These are phyloP conservation scores for Dothistroma septosporum DNA, from an alignment of 2,329 filamentous ascomycete genomes.

Conservation along the genomic window DNA sequence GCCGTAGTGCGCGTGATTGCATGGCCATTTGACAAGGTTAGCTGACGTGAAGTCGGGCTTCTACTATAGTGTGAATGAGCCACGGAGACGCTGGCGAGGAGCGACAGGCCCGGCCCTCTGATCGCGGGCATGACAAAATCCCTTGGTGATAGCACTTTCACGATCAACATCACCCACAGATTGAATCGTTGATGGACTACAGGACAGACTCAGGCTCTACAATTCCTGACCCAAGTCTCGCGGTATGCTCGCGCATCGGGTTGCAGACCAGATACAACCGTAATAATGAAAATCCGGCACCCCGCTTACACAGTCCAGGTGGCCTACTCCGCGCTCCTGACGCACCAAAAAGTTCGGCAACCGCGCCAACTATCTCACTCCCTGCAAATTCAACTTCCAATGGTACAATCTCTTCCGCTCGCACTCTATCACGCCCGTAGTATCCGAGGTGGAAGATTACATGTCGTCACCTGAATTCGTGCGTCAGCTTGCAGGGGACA, in stretches of 20 bases:
- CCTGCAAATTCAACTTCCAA: slow-evolving; percentile 33
- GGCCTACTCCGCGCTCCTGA: neutral
- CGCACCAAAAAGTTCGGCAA: slow-evolving; percentile 6
- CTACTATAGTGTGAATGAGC: too few species aligned
- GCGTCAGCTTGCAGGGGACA: slow-evolving; percentile 26
- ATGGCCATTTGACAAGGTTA: too few species aligned
- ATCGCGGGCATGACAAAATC: too few species aligned
- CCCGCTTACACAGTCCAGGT: neutral
- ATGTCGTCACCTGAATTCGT: slow-evolving; percentile 34
- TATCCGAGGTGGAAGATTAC: slow-evolving; percentile 40
- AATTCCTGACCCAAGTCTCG: neutral
- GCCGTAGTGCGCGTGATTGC: too few species aligned
- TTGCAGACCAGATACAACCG: neutral
- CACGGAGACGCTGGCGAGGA: too few species aligned
- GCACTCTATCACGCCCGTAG: slow-evolving; percentile 24
- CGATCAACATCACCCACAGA: too few species aligned
- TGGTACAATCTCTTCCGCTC: slow-evolving; percentile 35
- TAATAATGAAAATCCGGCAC: neutral
- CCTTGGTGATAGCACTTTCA: too few species aligned
- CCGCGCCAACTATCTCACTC: slow-evolving; percentile 18
- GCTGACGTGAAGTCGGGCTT: too few species aligned
- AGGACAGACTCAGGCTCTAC: neutral
- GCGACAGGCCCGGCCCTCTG: too few species aligned
- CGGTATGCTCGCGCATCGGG: neutral
- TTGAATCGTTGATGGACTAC: too few species aligned